A percentile compares a stretch with the other conserved stretches of the same genome.
Conservation (phyloP, 768 basidiomycete genomes). For the Phlebiopsis flavidoalba region DNA sequence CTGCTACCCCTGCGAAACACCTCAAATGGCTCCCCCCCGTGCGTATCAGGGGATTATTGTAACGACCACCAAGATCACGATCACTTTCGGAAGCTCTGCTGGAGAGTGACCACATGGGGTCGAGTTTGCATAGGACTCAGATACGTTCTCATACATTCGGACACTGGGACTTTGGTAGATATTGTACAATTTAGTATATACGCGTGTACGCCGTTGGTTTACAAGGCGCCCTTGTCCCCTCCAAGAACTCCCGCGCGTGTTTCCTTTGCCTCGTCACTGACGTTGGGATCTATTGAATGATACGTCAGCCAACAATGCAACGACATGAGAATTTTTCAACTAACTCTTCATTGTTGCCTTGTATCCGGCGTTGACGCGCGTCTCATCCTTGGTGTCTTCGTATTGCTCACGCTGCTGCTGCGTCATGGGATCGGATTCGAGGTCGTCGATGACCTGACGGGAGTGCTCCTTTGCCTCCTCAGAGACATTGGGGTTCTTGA, state of each 20-base stretch:
- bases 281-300: conserved; percentile 20
- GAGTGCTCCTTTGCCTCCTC: conserved; percentile 21
- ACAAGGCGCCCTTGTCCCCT: conserved; percentile 11
- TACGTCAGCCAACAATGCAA: too few relatives aligned
- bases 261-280: conserved; percentile 29
- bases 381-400: conserved; percentile 3
- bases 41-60: too few relatives aligned
- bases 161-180: not conserved
- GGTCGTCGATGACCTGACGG: conserved; percentile 14
- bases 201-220: not conserved
- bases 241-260: conserved; percentile 21
- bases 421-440: not conserved
- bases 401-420: not conserved
- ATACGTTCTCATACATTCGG: not conserved
- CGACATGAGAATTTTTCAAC: conserved; percentile 12
- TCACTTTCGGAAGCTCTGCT: too few relatives aligned
- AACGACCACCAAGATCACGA: too few relatives aligned
- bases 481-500: conserved; percentile 25
- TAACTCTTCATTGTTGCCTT: conserved; percentile 11
- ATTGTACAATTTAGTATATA: too few relatives aligned
- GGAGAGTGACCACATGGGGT: too few relatives aligned
- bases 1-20: too few relatives aligned
- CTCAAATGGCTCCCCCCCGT: too few relatives aligned
- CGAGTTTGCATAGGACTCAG: too few relatives aligned
- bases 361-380: conserved; percentile 11